Evolutionary conservation across 345 rosid genomes (phyloP), one percentile per base, ranked within the genome.

Genomic region (Dipteronia sinensis): DNA sequence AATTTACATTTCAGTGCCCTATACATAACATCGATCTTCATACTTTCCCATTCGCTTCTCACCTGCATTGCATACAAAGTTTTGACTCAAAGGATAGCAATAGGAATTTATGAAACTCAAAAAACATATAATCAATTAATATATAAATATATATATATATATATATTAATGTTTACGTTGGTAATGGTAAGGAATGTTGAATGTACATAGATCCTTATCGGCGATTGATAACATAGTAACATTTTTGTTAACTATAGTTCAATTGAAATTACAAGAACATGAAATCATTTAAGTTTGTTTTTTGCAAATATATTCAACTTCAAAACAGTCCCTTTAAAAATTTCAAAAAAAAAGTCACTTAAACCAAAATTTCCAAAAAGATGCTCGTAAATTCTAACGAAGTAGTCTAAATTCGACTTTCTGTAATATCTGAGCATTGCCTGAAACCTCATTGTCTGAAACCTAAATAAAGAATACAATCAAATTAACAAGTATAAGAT

Each of bases 21-120:
- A 79, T 88, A 90, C 98, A 95, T 93, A 19, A 92, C 87, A 77
- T 90, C 92, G 70, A 92, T 89, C 91, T 89, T 95, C 78, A 85
- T 77, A 69, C 79, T 80, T 71, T 89, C 98, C 98, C 98, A 93
- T 63, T 95, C 97, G 71, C 73, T 62, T 87, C 97, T 88, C 58
- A 93, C 95, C 97, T 94, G 91, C 77, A 80, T 73, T n/a, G 49
- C 22, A 20, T 25, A 73, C 19, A 38, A 23, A 23, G 12, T 2
- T 58, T 58, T 16, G 72, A 47, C 29, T 65, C 64, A 56, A 69
- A 22, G 67, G 20, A 72, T 53, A 23, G 10, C 31, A 23, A 46
- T 49, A 17, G 55, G 66, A 67, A 64, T 44, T 29, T 19, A 70
- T 3, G 61, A 10, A 73, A 73, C 42, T 62, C 31, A 10, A 71